Base-by-base conservation (phyloP, 2,329 filamentous ascomycete species). In the Cordyceps sp. region DNA sequence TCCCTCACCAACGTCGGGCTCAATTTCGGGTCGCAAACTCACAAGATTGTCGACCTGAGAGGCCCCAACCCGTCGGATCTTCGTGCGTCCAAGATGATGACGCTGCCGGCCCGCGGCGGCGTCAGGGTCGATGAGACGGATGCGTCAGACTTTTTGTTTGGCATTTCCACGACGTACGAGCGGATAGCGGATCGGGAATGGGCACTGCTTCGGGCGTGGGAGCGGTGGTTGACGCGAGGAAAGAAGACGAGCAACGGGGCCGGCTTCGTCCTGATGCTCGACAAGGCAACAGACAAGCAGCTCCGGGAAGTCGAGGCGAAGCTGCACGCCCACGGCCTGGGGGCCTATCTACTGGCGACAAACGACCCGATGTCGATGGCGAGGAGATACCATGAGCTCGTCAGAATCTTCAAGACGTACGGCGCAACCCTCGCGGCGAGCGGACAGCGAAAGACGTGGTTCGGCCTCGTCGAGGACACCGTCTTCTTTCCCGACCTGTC, bases 191-290 rank as follows among this genome's bases (percentile, higher is more conserved):
- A 53, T 27, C 43, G 50, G 9, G 50, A 62, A 32, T 52, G 50
- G 34, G 50, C 55, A 9, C 42, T 62, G 26, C 40, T 62, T 6
- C 47, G 46, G 26, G 53, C 57, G 35, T 64, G 61, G 61, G 46
- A 55, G 24, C 49, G 59, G 4, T 64, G 59, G 59, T 49, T 64
- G 34, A 62, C 62, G 1, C 48, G 59, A 28, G 55, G 56, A 4
- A 46, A 47, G 8, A 48, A 52, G 3, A 40, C 42, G 10, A 55
- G 54, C 3, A 64, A 63, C 36, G 61, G 62, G 10, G 61, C 59
- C 4, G 53, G 47, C 5, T 39, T 64, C 10, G 40, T 63, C 13
- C 44, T 65, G 22, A 45, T 53, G 13, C 47, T 66, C 24, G 55
- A 64, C 29, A 50, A 50, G 22, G 57, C 56, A 2, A 45, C 44